Conservation (phyloP, 2,329 filamentous ascomycete genomes). For the Achaetomium macrosporum region DNA sequence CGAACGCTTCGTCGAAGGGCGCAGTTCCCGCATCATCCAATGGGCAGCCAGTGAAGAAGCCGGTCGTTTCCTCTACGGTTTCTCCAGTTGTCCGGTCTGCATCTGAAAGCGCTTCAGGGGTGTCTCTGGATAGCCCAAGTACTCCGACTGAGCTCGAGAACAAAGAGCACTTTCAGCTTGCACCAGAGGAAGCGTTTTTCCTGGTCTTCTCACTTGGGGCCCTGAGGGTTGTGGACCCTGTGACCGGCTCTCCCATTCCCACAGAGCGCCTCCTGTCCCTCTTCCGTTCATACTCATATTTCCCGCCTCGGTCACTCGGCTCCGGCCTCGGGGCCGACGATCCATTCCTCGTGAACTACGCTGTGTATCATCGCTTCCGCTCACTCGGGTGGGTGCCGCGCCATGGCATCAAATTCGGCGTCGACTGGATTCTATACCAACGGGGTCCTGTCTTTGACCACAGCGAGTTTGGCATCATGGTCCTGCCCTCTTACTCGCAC, state of each 20-base stretch:
- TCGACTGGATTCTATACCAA: constrained; percentile 91
- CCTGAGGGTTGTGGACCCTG: constrained; percentile 55
- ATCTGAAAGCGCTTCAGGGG: not conserved
- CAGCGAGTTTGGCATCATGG: constrained; percentile 82
- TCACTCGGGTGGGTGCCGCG: constrained; percentile 93
- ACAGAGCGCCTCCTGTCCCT: constrained; percentile 55
- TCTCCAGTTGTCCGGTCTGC: not conserved
- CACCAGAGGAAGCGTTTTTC: constrained; percentile 87
- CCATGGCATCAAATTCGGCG: constrained; percentile 87
- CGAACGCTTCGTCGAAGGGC: constrained; percentile 13
- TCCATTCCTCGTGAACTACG: constrained; percentile 78
- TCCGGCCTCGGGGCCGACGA: constrained; percentile 64
- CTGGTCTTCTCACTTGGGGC: constrained; percentile 74
- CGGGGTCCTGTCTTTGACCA: constrained; percentile 91
- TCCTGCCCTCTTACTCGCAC: constrained; percentile 77
- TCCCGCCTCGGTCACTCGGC: constrained; percentile 48
- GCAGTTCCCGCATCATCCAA: not conserved
- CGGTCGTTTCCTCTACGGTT: not conserved
- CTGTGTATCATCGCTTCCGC: constrained; percentile 91
- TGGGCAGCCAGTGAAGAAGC: not conserved
- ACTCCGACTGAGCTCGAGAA: constrained; percentile 34
- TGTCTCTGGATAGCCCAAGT: not conserved
- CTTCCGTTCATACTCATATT: constrained; percentile 65
- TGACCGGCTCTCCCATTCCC: constrained; percentile 41
- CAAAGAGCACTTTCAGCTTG: constrained; percentile 85